Evolutionary conservation across 345 rosid species (phyloP), one percentile per base, ranked within the genome.

Genomic region (Euclidium syriacum): DNA sequence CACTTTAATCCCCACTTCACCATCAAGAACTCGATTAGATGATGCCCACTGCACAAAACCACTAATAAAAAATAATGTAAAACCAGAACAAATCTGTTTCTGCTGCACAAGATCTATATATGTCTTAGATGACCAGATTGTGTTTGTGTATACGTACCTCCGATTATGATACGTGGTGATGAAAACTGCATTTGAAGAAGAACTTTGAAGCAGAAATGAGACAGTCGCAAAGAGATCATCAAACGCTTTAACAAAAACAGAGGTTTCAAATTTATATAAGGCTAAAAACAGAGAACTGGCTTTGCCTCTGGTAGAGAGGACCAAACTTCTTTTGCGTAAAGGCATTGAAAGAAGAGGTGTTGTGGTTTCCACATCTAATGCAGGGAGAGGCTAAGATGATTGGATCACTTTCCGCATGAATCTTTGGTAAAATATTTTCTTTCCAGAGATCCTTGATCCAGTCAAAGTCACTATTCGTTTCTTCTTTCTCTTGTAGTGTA

Each of bases 141-240:
- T 22, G 0, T 33, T 2, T 3, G 30, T 49, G 41, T 80, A 91
- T 3, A 23, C 40, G 41, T 80, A 91, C 98, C 98, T 88, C 30
- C 96, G 73, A 76, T 86, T 88, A 68, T 91, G 98, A 71, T 91
- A 91, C 7, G 96, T 82, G 39, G 98, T 88, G 55, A 85, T 80
- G 70, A 91, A 88, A 65, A 81, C 90, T 2, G 95, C 76, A 15
- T 82, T 84, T 0, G 89, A 90, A 73, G 89, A 90, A 73, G 82
- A 83, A 43, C 70, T 88, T 55, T 80, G 82, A 5, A 91, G 96
- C 62, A 91, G 78, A 77, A 79, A 91, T 5, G 86, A 70, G 54
- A 88, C 85, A 0, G 89, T 85, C 4, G 87, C 92, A 79, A 91
- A 86, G 65, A 91, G 92, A 71, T 86, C 85, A 64, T 88, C 92